phyloP scores from a whole-genome alignment of 495 filamentous ascomycete genomes.

The Penicillium cataractarum region DNA sequence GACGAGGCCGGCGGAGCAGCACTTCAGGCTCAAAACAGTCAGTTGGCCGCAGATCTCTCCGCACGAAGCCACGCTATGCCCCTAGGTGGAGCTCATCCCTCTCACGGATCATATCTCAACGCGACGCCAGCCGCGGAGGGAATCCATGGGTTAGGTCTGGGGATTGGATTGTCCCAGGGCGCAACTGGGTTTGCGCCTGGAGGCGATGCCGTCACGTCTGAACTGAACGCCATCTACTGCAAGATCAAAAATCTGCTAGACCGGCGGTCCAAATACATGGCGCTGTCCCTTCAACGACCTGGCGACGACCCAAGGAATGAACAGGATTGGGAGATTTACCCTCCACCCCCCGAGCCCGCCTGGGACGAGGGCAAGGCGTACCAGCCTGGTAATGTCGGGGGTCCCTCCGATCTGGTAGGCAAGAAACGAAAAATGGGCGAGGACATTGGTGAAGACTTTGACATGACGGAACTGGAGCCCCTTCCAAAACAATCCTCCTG shows the following conservation, averaged over 20 bases:
- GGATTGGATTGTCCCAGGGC: constrained; percentile 51
- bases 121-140: constrained; percentile 40
- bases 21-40: constrained; percentile 9
- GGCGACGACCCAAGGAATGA: constrained; percentile 86
- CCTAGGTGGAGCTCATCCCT: constrained; percentile 50
- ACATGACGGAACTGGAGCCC: constrained; percentile 73
- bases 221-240: constrained; percentile 80
- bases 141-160: constrained; percentile 55
- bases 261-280: constrained; percentile 85
- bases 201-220: constrained; percentile 74
- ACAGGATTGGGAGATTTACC: constrained; percentile 84
- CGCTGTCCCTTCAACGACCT: constrained; percentile 78
- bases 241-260: constrained; percentile 85
- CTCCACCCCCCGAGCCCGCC: constrained; percentile 83
- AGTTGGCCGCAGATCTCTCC: constrained; percentile 42
- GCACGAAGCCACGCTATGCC: constrained; percentile 49
- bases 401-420: constrained; percentile 27
- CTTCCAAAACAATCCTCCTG: constrained; percentile 66
- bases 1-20: constrained; percentile 20
- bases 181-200: constrained; percentile 53
- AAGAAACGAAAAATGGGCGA: constrained; percentile 84
- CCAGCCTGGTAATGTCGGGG: constrained; percentile 23
- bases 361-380: constrained; percentile 75
- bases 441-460: constrained; percentile 89
- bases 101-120: constrained; percentile 44